Conservation (phyloP, 2,329 filamentous ascomycete genomes). For the Arthrinium phaeospermum region DNA sequence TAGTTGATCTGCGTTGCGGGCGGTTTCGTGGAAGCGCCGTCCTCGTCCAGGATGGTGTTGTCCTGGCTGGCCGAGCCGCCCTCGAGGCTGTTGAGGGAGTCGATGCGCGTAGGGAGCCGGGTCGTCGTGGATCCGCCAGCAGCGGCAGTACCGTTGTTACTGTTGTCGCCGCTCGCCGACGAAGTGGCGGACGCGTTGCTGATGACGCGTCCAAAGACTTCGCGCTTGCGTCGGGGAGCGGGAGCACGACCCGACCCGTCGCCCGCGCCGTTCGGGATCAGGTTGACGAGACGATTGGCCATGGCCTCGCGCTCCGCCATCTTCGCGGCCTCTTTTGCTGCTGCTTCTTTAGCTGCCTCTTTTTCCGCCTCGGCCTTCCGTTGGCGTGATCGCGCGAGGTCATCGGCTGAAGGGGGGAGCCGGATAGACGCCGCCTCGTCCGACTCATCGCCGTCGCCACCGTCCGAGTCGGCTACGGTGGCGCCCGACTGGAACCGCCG, state of each 20-base stretch:
- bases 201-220: slow-evolving; percentile 62
- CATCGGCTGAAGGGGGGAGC: background rate
- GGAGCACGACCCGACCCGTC: slow-evolving; percentile 30
- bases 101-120: slow-evolving; percentile 24
- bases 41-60: slow-evolving; percentile 6
- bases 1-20: slow-evolving; percentile 61
- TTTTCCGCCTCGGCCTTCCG: slow-evolving; percentile 27
- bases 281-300: slow-evolving; percentile 35
- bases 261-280: slow-evolving; percentile 28
- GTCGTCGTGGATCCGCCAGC: slow-evolving; percentile 22
- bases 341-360: slow-evolving; percentile 27
- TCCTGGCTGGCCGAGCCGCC: slow-evolving; percentile 23
- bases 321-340: slow-evolving; percentile 19
- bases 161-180: slow-evolving; percentile 49
- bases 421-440: slow-evolving; percentile 27
- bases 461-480: slow-evolving; percentile 52
- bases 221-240: slow-evolving; percentile 45
- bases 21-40: slow-evolving; percentile 34
- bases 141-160: slow-evolving; percentile 8
- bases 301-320: slow-evolving; percentile 26
- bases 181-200: slow-evolving; percentile 60
- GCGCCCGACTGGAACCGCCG: slow-evolving; percentile 41
- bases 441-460: slow-evolving; percentile 35
- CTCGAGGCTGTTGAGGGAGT: slow-evolving; percentile 28
- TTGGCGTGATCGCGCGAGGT: slow-evolving; percentile 28